Evolutionary conservation across 2,329 filamentous ascomycete genomes (phyloP).

Genomic region (Akanthomyces lecanii): DNA sequence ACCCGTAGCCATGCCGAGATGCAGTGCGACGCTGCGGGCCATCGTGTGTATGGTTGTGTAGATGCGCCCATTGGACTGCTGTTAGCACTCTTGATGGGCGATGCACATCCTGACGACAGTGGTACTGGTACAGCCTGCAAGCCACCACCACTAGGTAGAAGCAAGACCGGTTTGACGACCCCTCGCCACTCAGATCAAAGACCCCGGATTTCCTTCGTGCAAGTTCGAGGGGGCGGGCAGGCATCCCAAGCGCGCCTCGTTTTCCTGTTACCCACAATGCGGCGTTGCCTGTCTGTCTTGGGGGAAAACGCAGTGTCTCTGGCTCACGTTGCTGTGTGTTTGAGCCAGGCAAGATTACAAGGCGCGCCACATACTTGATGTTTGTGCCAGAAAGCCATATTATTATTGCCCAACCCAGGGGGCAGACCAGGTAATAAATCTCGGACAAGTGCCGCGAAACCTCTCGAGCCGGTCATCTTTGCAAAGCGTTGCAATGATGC

Average conservation of each 20-base stretch:
- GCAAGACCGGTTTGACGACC: neutral
- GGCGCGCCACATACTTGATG: too few species aligned
- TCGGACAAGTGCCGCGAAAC: neutral
- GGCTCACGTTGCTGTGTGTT: constrained; percentile 1
- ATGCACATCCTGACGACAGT: constrained; percentile 1
- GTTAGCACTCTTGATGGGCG: neutral
- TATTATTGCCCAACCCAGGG: neutral
- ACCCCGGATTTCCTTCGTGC: neutral
- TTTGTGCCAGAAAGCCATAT: neutral
- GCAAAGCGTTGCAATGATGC: neutral
- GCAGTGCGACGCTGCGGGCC: neutral
- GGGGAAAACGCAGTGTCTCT: constrained; percentile 4
- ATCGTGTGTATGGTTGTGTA: neutral
- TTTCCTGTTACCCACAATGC: neutral
- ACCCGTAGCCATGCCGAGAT: neutral
- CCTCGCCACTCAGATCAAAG: neutral
- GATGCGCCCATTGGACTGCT: neutral
- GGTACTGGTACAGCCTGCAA: neutral
- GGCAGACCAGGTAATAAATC: neutral
- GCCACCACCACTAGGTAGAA: neutral
- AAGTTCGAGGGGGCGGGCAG: too few species aligned
- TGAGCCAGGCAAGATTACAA: neutral
- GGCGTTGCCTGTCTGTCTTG: constrained; percentile 2
- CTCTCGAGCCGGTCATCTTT: too few species aligned
- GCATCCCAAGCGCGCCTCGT: neutral